Base-by-base conservation (phyloP, 257 asterid genomes). In the Solanum sejunctum region DNA sequence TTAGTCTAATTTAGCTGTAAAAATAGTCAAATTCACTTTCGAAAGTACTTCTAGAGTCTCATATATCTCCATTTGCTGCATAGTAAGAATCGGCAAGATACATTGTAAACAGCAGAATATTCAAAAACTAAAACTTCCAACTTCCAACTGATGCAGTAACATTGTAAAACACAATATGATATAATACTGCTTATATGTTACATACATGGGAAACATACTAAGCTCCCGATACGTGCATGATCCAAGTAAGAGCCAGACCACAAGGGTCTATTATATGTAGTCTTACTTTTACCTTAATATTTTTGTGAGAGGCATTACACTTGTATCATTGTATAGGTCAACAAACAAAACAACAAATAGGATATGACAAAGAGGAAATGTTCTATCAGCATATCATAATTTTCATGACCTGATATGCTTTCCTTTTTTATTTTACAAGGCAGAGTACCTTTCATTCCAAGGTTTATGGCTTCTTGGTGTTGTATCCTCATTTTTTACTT, bases 391-490 rank as follows among this genome's bases (percentile, higher is more conserved):
- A 52, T 77, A 26, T 26, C 82, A 77, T 51, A 0, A 77, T 51
- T 78, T 78, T 26, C 26, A 26, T 78, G 66, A 52, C 18, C 61
- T 75, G 45, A 75, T 75, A 75, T 52, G 60, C 63, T 16, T 78
- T 78, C 49, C 15, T 52, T 78, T 52, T 78, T 47, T 16, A 75
- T 47, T 75, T 78, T 23, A 77, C 57, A 6, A 43, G 57, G 56
- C 80, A 72, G 20, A 72, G 79, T 70, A 10, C 1, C 20, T 51
- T 52, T 51, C 83, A 52, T 54, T 16, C 64, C 47, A 72, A 69
- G 39, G 58, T 84, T 66, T 67, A 92, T 92, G 96, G 93, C 91
- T 85, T 78, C 64, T 78, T 78, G 83, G 83, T 86, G 84, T 84
- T 51, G n/a, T 12, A 84, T 63, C 83, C 64, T 41, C 16, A 28